Base-by-base conservation (phyloP, 83 land plant genomes). In the Thuja plicata region DNA sequence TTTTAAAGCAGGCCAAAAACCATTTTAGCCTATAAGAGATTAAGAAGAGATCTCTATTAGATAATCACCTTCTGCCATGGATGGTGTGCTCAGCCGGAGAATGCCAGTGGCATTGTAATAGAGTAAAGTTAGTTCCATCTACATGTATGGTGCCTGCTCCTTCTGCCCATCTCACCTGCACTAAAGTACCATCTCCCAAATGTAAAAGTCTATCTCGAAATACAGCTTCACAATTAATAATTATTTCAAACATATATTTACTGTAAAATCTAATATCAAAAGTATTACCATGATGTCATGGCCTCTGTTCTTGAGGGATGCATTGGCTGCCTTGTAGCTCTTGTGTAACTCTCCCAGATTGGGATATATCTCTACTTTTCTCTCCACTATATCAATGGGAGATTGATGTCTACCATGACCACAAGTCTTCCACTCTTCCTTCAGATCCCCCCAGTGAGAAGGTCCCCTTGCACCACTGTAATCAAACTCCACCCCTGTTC, bases 61-160 rank as follows among this genome's bases (percentile, higher is more conserved):
- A 86, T 19, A 3, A 27, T 8, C 9, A 91, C 94, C 92, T 91
- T 57, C 13, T 78, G 35, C 95, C 95, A 70, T 90, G 83, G 77
- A 94, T 78, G 17, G 91, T 90, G 78, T 94, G 95, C 77, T 94
- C 94, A 0, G 95, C 89, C 73, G 95, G 95, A 2, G 91, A 89
- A 76, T 94, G 95, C 95, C 95, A 94, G 76, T 94, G 95, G 80
- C 87, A 88, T 24, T 91, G 91, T 1, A 60, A 3, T 15, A 94
- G 90, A 19, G 62, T 57, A 80, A 86, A 91, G 43, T 78, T 78
- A 6, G 89, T 91, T 41, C 92, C 91, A 84, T 92, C 90, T 34
- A 94, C 82, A 27, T 38, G 48, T 19, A 94, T 77, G 11, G 37
- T 13, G 77, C 95, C 95, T 13, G 92, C 88, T 2, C 89, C 95